Percentiles rank a stretch among this genome's conserved stretches.
phyloP scores from a whole-genome alignment of 768 basidiomycete genomes.

The Agrocybe chaxingu region DNA sequence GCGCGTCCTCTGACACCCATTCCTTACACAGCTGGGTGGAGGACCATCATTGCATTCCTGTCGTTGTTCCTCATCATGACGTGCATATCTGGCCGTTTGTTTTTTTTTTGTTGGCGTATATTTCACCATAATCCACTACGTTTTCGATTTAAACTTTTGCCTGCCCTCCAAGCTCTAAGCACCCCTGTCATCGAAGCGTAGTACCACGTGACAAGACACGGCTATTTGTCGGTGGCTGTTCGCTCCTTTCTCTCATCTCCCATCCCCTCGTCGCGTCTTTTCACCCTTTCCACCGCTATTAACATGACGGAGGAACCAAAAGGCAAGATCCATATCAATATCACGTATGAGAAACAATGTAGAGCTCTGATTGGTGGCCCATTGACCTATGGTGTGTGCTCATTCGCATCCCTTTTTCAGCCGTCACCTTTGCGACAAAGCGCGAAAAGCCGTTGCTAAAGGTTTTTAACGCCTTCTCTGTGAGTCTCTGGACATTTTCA shows the following conservation, averaged over 20 bases:
- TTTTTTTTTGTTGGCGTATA: too few relatives aligned
- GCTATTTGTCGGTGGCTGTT: background rate
- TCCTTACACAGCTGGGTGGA: constrained; percentile 16
- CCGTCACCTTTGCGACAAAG: constrained; percentile 14
- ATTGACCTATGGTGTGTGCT: background rate
- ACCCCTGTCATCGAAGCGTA: background rate
- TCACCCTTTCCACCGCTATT: background rate
- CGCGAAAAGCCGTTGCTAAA: constrained; percentile 15
- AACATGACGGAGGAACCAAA: constrained; percentile 7
- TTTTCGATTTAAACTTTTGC: too few relatives aligned
- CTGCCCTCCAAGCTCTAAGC: too few relatives aligned
- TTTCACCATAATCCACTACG: too few relatives aligned
- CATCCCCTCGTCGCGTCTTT: background rate
- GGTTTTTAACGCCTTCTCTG: constrained; percentile 18
- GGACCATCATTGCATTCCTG: background rate
- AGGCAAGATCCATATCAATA: constrained; percentile 13
- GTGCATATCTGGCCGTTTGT: too few relatives aligned
- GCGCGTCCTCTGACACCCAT: background rate
- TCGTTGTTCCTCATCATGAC: background rate
- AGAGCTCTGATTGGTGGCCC: background rate
- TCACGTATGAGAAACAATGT: constrained; percentile 14
- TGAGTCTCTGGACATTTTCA: constrained; percentile 3
- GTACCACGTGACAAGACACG: background rate
- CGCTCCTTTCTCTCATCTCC: background rate
- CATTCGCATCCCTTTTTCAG: constrained; percentile 4